Evolutionary conservation across 2,329 filamentous ascomycete genomes (phyloP).

Genomic region (Paraphaeosphaeria sporulosa): DNA sequence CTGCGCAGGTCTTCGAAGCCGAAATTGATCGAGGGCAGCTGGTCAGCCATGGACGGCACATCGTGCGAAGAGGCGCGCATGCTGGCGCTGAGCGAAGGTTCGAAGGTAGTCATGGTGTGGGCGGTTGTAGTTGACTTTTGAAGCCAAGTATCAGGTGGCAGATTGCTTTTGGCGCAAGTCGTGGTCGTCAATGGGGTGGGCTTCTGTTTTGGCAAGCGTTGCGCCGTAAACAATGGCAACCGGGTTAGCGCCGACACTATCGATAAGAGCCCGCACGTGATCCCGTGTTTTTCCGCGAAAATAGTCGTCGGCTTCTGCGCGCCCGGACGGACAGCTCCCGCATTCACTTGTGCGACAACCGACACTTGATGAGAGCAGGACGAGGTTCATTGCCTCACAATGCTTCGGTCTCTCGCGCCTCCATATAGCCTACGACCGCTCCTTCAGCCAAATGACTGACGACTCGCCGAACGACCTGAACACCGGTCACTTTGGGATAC

Average conservation of each 20-base stretch:
- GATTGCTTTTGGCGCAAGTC: not conserved
- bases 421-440: conserved; percentile 24
- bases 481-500: conserved; percentile 62
- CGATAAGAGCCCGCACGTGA: conserved; percentile 33
- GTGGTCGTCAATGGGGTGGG: conserved; percentile 25
- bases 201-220: conserved; percentile 35
- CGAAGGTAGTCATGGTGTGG: conserved; percentile 68
- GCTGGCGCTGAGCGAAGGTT: conserved; percentile 73
- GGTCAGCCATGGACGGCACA: conserved; percentile 74
- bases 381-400: conserved; percentile 22
- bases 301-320: conserved; percentile 22
- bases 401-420: conserved; percentile 26
- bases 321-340: conserved; percentile 2
- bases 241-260: conserved; percentile 13
- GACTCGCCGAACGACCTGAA: conserved; percentile 56
- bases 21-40: conserved; percentile 89
- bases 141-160: not conserved
- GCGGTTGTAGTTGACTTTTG: conserved; percentile 20
- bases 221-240: conserved; percentile 39
- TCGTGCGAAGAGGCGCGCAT: conserved; percentile 65
- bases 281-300: conserved; percentile 26
- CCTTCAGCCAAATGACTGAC: conserved; percentile 65
- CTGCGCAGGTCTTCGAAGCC: conserved; percentile 95
- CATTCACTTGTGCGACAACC: not conserved
- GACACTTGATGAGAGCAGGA: not conserved